A percentile compares a stretch with the other conserved stretches of the same genome.
Conservation (phyloP, 176 grass and related monocot genomes). For the Echinochloa phyllopogon region DNA sequence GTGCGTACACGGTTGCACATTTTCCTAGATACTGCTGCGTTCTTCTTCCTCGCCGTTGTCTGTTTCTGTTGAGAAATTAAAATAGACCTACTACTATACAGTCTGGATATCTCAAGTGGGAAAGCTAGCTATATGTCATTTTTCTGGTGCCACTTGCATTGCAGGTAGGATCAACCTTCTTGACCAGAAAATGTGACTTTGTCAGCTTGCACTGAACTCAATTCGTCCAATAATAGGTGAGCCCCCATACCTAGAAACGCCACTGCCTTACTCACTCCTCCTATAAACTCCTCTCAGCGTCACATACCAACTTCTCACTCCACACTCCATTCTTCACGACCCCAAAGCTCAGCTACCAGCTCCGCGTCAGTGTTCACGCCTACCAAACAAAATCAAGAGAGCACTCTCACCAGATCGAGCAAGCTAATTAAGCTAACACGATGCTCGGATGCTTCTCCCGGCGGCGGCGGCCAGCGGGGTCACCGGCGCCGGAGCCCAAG, state of each 20-base stretch:
- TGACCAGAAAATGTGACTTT: constrained; percentile 29
- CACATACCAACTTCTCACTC: constrained; percentile 10
- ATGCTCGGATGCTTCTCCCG: constrained; percentile 92
- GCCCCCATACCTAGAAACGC: not conserved
- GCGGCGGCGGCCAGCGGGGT: constrained; percentile 51
- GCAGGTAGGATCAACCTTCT: constrained; percentile 25
- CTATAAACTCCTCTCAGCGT: constrained; percentile 39
- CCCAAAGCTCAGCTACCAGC: constrained; percentile 4
- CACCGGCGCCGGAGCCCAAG: constrained; percentile 32
- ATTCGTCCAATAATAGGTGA: constrained; percentile 42
- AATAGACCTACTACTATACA: not conserved
- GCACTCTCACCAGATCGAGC: not conserved
- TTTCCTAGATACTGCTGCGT: not conserved
- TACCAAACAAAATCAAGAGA: not conserved
- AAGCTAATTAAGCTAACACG: not conserved
- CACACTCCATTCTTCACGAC: constrained; percentile 36
- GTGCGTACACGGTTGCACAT: not conserved
- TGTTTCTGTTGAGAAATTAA: not conserved
- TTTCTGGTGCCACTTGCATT: not conserved
- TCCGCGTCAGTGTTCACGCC: not conserved
- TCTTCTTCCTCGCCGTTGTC: not conserved
- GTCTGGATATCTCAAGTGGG: not conserved
- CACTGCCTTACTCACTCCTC: constrained; percentile 20
- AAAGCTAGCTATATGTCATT: not conserved
- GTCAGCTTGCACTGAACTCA: constrained; percentile 44